Evolutionary conservation across 2,329 filamentous ascomycete genomes (phyloP), one percentile per base, ranked within the genome.

Genomic region (Graphiopsis chlorocephala): DNA sequence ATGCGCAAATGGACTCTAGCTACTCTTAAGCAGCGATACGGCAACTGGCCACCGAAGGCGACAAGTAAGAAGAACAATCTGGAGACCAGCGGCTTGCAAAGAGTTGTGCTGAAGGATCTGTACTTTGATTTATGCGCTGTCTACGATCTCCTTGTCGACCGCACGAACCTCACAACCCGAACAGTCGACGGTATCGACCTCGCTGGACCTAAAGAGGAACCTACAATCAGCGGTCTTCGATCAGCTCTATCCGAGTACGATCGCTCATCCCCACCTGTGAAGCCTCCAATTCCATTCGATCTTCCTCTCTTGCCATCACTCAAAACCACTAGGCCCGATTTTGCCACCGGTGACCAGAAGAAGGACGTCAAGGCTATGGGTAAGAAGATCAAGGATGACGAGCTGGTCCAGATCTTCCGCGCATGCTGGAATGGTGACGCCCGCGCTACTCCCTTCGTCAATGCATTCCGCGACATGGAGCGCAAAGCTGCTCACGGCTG

Each of bases 281-380:
- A 94, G 65, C 95, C 95, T 0, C 92, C 94, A 0, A 88, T 98
- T 63, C 94, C 95, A 0, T 98, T 94, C 73, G 94, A 98, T 74
- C 82, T 92, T 4, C 94, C 95, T 2, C 85, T 88, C 68, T 78
- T 96, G 26, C 94, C 94, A 0, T 85, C 84, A 0, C 84, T 96
- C 71, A 82, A 84, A 33, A 81, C 86, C 1, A 83, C 92, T 20
- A 83, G 89, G 64, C 83, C 86, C 47, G 89, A 87, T 50, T 90
- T 86, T 73, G 78, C 84, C 66, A 83, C 83, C 1, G 82, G 92
- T 33, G 85, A 91, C 23, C 75, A 85, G 1, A 94, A 92, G 78
- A 90, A 92, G 71, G 90, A 94, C 74, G 80, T 84, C 35, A 92
- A 91, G 74, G 85, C 91, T 63, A 85, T 88, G 66, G 85, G 84